Conservation (phyloP, 2,329 filamentous ascomycete species). For the Hymenoscyphus scutula region DNA sequence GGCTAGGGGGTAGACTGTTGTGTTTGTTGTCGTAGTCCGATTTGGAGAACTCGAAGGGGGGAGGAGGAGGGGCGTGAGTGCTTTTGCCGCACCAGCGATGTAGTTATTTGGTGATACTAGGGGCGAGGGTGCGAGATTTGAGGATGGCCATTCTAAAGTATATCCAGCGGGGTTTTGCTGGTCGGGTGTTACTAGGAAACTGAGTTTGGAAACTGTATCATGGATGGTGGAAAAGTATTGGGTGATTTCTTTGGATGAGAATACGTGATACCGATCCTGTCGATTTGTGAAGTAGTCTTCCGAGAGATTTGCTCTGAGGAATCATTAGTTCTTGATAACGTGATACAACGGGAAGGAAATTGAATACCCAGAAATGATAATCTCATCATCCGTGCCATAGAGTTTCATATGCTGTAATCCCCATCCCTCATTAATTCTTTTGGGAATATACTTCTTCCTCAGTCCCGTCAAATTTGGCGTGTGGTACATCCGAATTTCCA, state of each 20-base stretch:
- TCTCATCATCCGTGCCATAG: conserved; percentile 91
- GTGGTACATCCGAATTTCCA: conserved; percentile 96
- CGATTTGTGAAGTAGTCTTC: conserved; percentile 95
- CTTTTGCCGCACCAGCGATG: conserved; percentile 62
- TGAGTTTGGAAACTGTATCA: conserved; percentile 72
- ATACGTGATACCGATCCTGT: conserved; percentile 91
- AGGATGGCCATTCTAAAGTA: conserved; percentile 67
- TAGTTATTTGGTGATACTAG: conserved; percentile 68
- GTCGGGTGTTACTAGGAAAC: conserved; percentile 72
- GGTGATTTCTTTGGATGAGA: conserved; percentile 74
- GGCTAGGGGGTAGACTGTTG: conserved; percentile 79
- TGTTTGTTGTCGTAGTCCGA: conserved; percentile 44
- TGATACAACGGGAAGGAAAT: not conserved
- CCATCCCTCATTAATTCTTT: conserved; percentile 96
- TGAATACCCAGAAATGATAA: conserved; percentile 82
- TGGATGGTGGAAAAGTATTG: conserved; percentile 82
- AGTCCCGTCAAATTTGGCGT: conserved; percentile 91
- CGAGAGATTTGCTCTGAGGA: conserved; percentile 74
- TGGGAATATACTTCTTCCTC: conserved; percentile 79
- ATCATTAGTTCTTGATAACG: conserved; percentile 13
- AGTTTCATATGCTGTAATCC: conserved; percentile 99
- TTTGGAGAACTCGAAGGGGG: conserved; percentile 27
- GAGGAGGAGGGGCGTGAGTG: conserved; percentile 64
- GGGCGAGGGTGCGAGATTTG: conserved; percentile 74
- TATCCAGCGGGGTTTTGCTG: conserved; percentile 54